Evolutionary conservation across 106 monocot genomes (phyloP), one percentile per base, ranked within the genome.

Genomic region (Gastrodia elata): DNA sequence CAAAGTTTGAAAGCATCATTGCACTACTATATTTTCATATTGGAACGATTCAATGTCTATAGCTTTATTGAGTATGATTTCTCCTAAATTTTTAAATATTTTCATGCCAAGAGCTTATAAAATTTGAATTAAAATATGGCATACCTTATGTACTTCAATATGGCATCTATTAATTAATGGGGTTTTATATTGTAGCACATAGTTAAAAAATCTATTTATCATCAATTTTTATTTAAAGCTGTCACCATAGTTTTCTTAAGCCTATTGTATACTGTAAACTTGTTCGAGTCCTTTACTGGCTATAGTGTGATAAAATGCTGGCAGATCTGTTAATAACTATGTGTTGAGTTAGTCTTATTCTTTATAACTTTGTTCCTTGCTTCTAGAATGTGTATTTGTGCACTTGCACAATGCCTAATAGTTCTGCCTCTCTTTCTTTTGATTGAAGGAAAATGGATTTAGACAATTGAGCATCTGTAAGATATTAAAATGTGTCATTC

Each of bases 51-150:
- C 42, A 41, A n/a, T n/a, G n/a, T n/a, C n/a, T n/a, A n/a, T n/a
- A n/a, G n/a, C n/a, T 71, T 7, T 42, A 38, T 71, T 26, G 41
- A 40, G 26, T 71, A 41, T 71, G 71, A 40, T 43, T 40, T 71
- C 40, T 38, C 42, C 24, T 71, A 43, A 26, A 38, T 8, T 71
- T 38, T 40, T 6, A 71, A 22, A 24, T n/a, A 26, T 9, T 40
- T 34, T 26, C 5, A 14, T 52, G 6, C 4, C 22, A 22, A 52
- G 52, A 7, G 52, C 52, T 52, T 7, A 22, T 22, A 52, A 1
- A 5, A n/a, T n/a, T 48, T 15, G 4, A 2, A 48, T 15, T 48
- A 15, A 18, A 48, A 48, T 13, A 48, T 13, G 48, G 48, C 48
- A 13, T 14, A 48, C 4, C 20, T 48, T 48, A 14, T 48, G 11